phyloP scores from a whole-genome alignment of 208 protist genomes.

The Leishmania tarentolae region DNA sequence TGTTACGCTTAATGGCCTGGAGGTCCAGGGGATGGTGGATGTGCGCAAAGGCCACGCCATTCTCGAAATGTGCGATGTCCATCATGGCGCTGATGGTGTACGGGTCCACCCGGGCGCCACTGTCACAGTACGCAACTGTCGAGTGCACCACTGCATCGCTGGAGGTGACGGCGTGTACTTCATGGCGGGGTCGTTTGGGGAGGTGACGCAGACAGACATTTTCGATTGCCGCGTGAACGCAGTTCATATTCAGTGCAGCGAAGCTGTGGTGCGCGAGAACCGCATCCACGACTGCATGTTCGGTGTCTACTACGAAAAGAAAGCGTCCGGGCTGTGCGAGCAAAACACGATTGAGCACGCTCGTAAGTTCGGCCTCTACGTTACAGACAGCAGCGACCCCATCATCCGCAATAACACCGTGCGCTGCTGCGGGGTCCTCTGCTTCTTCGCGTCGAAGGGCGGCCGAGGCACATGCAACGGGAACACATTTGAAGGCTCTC shows the following conservation, averaged over 20 bases:
- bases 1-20: slow-evolving; percentile 47
- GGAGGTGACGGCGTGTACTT: slow-evolving; percentile 87
- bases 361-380: slow-evolving; percentile 75
- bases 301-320: slow-evolving; percentile 69
- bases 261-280: slow-evolving; percentile 50
- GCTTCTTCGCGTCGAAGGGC: slow-evolving; percentile 65
- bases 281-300: slow-evolving; percentile 80
- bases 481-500: slow-evolving; percentile 81
- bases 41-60: slow-evolving; percentile 73
- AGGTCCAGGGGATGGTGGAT: slow-evolving; percentile 69
- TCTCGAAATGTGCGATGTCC: slow-evolving; percentile 79
- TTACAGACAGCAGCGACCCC: slow-evolving; percentile 67
- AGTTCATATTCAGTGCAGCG: slow-evolving; percentile 56
- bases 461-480: slow-evolving; percentile 67
- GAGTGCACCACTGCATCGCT: slow-evolving; percentile 70
- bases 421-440: slow-evolving; percentile 74
- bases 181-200: slow-evolving; percentile 53
- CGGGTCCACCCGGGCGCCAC: slow-evolving; percentile 55
- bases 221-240: slow-evolving; percentile 86
- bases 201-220: slow-evolving; percentile 81
- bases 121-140: slow-evolving; percentile 51
- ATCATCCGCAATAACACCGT: slow-evolving; percentile 73
- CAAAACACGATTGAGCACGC: slow-evolving; percentile 86
- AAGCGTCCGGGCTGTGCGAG: slow-evolving; percentile 56
- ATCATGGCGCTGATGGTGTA: slow-evolving; percentile 76